Evolutionary conservation across 2,329 filamentous ascomycete species (phyloP).

Genomic region (Scytalidium lignicola): DNA sequence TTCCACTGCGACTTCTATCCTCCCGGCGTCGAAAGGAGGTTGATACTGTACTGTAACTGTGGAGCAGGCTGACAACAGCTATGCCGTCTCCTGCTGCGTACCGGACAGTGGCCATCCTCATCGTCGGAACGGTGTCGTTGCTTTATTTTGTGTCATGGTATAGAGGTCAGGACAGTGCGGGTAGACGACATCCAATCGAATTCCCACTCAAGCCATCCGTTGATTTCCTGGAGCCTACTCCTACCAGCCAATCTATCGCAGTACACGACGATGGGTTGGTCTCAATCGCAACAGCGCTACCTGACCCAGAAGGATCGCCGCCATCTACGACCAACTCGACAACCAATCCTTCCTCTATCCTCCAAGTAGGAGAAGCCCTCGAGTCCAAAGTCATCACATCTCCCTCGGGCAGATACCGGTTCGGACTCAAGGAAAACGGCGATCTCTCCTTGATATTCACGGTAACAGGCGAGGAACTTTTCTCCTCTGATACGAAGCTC

Average conservation of each 20-base stretch:
- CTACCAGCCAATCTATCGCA: neutral
- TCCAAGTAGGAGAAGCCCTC: conserved; percentile 3
- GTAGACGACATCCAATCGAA: neutral
- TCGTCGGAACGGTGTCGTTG: neutral
- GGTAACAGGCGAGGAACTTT: conserved; percentile 12
- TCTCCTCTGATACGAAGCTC: conserved; percentile 16
- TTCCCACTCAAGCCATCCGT: neutral
- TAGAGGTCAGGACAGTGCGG: neutral
- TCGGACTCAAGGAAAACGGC: conserved; percentile 11
- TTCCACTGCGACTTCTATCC: too few species aligned
- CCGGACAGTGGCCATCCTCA: neutral
- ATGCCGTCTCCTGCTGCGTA: too few species aligned
- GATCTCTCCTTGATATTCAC: conserved; percentile 11
- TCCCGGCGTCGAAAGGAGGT: too few species aligned
- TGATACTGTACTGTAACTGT: too few species aligned
- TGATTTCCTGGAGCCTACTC: neutral
- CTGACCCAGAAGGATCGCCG: neutral
- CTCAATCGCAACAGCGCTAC: neutral
- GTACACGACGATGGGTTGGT: neutral
- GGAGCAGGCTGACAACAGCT: too few species aligned
- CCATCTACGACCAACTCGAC: neutral
- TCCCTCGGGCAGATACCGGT: conserved; percentile 9
- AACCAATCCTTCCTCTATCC: neutral
- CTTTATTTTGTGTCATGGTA: conserved; percentile 2
- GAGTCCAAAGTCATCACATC: conserved; percentile 6